Conservation (phyloP, 2,329 filamentous ascomycete species). For the Colletotrichum sp. region DNA sequence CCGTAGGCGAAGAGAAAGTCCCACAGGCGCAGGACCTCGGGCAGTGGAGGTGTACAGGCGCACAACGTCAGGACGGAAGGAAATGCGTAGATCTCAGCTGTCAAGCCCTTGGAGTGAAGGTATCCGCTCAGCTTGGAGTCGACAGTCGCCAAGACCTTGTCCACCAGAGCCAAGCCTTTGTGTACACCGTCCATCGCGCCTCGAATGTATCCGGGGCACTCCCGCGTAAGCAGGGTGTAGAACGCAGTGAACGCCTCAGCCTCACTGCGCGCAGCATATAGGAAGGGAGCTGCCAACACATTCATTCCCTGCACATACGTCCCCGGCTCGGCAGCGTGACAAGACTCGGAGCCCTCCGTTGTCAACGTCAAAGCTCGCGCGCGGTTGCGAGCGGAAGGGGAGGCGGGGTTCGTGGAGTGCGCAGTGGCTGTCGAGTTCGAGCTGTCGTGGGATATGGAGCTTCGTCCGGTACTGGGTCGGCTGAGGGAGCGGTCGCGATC, state of each 20-base stretch:
- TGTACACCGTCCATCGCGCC: conserved; percentile 98
- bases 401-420: conserved; percentile 42
- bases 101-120: conserved; percentile 83
- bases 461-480: conserved; percentile 42
- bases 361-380: conserved; percentile 65
- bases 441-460: conserved; percentile 34
- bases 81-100: conserved; percentile 95
- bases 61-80: conserved; percentile 93
- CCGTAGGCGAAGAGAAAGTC: conserved; percentile 98
- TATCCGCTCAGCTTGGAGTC: conserved; percentile 87
- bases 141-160: conserved; percentile 89
- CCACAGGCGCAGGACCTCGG: conserved; percentile 92
- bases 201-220: conserved; percentile 92
- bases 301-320: conserved; percentile 99
- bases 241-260: conserved; percentile 94
- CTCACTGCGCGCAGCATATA: conserved; percentile 94
- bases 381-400: conserved; percentile 53
- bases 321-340: conserved; percentile 67
- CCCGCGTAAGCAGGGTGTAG: conserved; percentile 82
- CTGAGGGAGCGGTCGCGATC: conserved; percentile 28
- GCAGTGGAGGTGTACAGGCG: conserved; percentile 92
- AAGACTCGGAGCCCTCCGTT: conserved; percentile 61
- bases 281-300: conserved; percentile 91
- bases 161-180: conserved; percentile 86
- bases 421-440: conserved; percentile 33